Conservation (phyloP, 495 filamentous ascomycete genomes). For the Daldinia grandis region DNA sequence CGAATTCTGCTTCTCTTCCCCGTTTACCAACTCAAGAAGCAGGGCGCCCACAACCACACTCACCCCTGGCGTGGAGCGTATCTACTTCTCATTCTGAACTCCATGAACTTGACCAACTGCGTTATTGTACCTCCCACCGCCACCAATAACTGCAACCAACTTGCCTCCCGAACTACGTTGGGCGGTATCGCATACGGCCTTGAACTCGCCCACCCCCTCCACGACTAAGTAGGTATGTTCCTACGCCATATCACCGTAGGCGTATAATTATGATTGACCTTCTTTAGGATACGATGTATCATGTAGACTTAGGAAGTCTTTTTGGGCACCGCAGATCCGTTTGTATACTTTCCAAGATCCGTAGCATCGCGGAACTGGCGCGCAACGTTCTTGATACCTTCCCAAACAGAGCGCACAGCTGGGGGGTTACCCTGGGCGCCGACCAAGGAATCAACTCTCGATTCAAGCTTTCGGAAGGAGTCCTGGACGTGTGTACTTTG, state of each 20-base stretch:
- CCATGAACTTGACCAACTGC: constrained; percentile 10
- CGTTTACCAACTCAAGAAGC: constrained; percentile 26
- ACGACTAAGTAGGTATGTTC: constrained; percentile 16
- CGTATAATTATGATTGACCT: constrained; percentile 23
- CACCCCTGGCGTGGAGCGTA: background rate
- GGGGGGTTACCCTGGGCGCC: constrained; percentile 90
- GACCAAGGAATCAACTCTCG: constrained; percentile 79
- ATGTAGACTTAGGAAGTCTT: constrained; percentile 53
- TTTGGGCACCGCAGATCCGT: constrained; percentile 62
- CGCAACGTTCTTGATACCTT: constrained; percentile 74
- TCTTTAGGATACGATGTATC: constrained; percentile 11
- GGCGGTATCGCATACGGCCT: background rate
- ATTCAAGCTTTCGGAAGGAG: constrained; percentile 75
- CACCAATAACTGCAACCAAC: constrained; percentile 10
- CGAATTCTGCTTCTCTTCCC: constrained; percentile 16
- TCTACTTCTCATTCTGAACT: constrained; percentile 28
- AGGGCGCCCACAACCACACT: constrained; percentile 13
- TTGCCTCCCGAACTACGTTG: constrained; percentile 1
- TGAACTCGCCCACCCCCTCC: constrained; percentile 8
- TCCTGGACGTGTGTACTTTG: constrained; percentile 92
- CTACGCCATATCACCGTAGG: constrained; percentile 31
- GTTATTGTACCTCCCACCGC: constrained; percentile 2
- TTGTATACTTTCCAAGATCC: constrained; percentile 74
- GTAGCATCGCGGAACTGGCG: constrained; percentile 80
- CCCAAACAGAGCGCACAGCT: constrained; percentile 83